These are phyloP conservation scores for Blastocladiella emersonii DNA, from an alignment of 371 early-diverging fungal species.

Conservation along the genomic window DNA sequence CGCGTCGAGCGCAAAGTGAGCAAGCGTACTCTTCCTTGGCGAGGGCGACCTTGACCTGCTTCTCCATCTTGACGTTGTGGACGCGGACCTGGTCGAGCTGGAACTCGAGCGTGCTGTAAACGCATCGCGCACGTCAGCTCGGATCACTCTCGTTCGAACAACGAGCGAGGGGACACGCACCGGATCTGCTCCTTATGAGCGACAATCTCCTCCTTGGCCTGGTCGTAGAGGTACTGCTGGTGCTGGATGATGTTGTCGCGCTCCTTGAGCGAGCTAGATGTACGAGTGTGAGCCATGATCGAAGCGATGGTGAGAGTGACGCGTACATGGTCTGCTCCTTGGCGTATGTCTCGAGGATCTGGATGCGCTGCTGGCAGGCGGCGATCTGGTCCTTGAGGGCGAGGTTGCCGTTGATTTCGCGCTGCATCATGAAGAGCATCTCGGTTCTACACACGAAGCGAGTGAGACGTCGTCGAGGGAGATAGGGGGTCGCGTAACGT, in stretches of 20 bases:
- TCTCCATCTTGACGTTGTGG: constrained; percentile 13
- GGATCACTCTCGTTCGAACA: too few relatives aligned
- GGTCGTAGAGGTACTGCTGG: constrained; percentile 8
- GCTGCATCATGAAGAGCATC: not conserved
- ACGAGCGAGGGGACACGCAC: not conserved
- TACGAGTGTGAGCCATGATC: too few relatives aligned
- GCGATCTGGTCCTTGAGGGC: not conserved
- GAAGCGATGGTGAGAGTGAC: too few relatives aligned
- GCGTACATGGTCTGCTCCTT: not conserved
- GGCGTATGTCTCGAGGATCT: not conserved
- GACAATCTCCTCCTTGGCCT: constrained; percentile 9
- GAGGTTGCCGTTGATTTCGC: not conserved
- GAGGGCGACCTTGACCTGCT: constrained; percentile 7
- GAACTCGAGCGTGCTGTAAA: not conserved
- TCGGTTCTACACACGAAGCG: not conserved
- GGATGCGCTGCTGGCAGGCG: not conserved
- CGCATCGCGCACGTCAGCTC: not conserved
- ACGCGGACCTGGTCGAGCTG: not conserved
- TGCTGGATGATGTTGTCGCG: constrained; percentile 12
- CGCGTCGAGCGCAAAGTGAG: not conserved
- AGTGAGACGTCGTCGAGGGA: too few relatives aligned
- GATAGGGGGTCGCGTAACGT: not conserved
- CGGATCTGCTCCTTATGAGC: constrained; percentile 9
- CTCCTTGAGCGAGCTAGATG: not conserved
- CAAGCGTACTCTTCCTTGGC: constrained; percentile 5